Evolutionary conservation across 2,329 filamentous ascomycete genomes (phyloP).

Genomic region (Ploettnerulaceae sp.): DNA sequence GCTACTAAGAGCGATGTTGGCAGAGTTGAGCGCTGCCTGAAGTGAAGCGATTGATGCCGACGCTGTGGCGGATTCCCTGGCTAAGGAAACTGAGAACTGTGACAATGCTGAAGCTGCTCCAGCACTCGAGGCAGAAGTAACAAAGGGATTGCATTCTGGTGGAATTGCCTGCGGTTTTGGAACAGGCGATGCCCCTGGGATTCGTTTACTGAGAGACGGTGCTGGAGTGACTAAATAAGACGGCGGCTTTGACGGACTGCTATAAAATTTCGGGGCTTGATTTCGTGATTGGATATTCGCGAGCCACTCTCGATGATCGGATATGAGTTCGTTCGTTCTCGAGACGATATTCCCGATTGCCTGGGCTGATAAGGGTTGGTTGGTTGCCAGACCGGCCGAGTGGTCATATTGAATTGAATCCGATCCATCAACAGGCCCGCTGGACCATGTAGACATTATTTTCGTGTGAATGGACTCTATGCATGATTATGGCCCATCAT

Average conservation of each 20-base stretch:
- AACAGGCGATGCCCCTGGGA: not conserved
- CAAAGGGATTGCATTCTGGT: not conserved
- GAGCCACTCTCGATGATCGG: constrained; percentile 19
- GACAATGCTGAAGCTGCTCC: not conserved
- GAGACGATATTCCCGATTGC: constrained; percentile 17
- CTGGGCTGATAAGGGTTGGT: constrained; percentile 7
- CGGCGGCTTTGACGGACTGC: not conserved
- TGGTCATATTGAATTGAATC: constrained; percentile 3
- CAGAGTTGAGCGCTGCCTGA: constrained; percentile 5
- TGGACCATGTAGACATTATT: constrained; percentile 10
- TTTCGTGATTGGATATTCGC: constrained; percentile 11
- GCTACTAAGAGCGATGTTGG: constrained; percentile 2
- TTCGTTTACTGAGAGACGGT: constrained; percentile 2
- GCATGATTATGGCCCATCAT: not conserved
- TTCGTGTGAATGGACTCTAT: not conserved
- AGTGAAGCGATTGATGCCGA: constrained; percentile 5
- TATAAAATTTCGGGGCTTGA: not conserved
- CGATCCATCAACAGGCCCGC: constrained; percentile 3
- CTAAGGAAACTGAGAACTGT: not conserved
- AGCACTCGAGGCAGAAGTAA: not conserved
- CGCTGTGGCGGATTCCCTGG: not conserved
- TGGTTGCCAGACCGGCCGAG: constrained; percentile 11
- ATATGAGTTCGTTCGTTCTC: constrained; percentile 15
- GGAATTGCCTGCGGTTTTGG: not conserved
- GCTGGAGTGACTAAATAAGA: not conserved